phyloP scores from a whole-genome alignment of 1,284 basidiomycete species.

The Cryptococcus sp. region DNA sequence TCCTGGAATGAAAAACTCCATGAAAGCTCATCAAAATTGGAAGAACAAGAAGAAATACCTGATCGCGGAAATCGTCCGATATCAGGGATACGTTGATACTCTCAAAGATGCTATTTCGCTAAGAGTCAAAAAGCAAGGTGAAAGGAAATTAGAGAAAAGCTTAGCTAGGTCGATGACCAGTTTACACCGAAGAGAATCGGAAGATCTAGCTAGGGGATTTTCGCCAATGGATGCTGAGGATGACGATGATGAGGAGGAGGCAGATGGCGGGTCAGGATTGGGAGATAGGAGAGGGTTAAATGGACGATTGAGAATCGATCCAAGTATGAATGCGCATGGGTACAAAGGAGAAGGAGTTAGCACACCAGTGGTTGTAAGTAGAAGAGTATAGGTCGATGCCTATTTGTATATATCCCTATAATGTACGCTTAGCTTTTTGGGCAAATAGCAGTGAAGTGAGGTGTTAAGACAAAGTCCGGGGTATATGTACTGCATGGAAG shows the following conservation, averaged over 20 bases:
- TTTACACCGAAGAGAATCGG: conserved; percentile 12
- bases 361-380: too few relatives aligned
- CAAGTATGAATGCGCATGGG: too few relatives aligned
- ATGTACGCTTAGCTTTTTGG: too few relatives aligned
- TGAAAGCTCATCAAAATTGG: conserved; percentile 84
- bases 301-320: too few relatives aligned
- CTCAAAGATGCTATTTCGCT: conserved; percentile 73
- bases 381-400: too few relatives aligned
- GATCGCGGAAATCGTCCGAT: conserved; percentile 88
- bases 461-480: too few relatives aligned
- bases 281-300: neutral
- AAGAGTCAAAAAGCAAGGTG: conserved; percentile 75
- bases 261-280: neutral
- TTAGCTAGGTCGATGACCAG: conserved; percentile 22
- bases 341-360: too few relatives aligned
- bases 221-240: neutral
- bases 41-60: conserved; percentile 83
- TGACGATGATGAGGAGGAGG: neutral
- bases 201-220: neutral
- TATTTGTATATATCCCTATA: too few relatives aligned
- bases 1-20: conserved; percentile 64
- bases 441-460: too few relatives aligned
- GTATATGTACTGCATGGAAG: too few relatives aligned
- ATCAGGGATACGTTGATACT: conserved; percentile 89
- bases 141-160: conserved; percentile 67